Percentiles rank a stretch among this genome's conserved stretches.
Evolutionary conservation across 345 rosid species (phyloP).

Genomic region (Eucalyptus curtisii): DNA sequence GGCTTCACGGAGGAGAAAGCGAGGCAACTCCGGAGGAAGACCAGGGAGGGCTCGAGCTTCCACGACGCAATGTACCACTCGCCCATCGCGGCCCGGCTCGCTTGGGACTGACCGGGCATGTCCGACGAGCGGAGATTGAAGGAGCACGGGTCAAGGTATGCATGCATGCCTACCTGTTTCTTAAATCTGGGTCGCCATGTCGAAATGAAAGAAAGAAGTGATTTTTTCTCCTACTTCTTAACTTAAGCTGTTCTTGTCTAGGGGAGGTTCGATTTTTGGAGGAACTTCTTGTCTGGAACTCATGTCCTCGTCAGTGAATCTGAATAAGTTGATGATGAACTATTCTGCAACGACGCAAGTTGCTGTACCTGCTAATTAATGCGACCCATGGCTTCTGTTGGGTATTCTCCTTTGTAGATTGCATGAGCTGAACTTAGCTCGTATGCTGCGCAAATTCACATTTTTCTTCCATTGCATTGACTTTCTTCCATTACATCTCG

Average conservation of each 20-base stretch:
- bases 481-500: not conserved
- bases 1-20: slow-evolving; percentile 48
- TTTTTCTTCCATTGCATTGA: not conserved
- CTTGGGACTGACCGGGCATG: slow-evolving; percentile 1
- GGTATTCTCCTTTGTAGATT: not conserved
- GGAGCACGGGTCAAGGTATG: not conserved
- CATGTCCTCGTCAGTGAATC: not conserved
- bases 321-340: not conserved
- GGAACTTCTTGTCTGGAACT: not conserved
- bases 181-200: not conserved
- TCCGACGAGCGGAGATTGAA: not conserved
- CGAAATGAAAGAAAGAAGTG: not conserved
- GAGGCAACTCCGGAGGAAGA: slow-evolving; percentile 30
- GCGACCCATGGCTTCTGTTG: not conserved
- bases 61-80: slow-evolving; percentile 52
- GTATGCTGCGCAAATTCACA: not conserved
- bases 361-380: not conserved
- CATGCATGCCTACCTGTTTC: not conserved
- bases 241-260: not conserved
- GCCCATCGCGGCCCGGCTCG: slow-evolving; percentile 31
- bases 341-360: not conserved
- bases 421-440: not conserved
- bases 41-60: slow-evolving; percentile 12
- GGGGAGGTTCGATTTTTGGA: not conserved
- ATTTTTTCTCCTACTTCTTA: not conserved